Base-by-base conservation (phyloP, 2,329 filamentous ascomycete genomes). In the Chlorencoelia australis region DNA sequence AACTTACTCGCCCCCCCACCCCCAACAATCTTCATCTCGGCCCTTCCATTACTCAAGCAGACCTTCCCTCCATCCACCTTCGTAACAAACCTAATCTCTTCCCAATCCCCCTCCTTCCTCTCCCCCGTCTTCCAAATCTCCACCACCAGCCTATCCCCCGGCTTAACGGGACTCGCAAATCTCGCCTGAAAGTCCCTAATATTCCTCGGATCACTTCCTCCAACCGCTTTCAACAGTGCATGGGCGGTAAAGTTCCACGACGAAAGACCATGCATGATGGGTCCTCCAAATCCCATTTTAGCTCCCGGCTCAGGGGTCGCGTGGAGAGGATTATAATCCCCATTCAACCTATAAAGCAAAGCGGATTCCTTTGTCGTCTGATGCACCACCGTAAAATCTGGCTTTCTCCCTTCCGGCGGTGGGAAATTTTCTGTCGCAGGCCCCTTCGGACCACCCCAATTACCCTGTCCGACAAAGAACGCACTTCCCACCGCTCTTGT, bases 271-370 rank as follows among this genome's bases (percentile, higher is more conserved):
- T 94, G 87, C 58, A 94, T 82, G 59, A 94, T 94, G 49, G 76
- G 68, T 21, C 87, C 87, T 18, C 85, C 84, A 50, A 94, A 94
- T 42, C 88, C 87, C 84, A 94, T 94, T 64, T 86, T 81, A 61
- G 74, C 64, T 42, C 86, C 86, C 0, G 86, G 84, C 62, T 86
- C 83, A 9, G 86, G 86, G 13, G 82, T 83, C 5, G 85, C 86
- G 58, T 94, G 87, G 22, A 94, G 76, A 18, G 87, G 88, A 66
- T 94, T 94, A 64, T 94, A 94, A 65, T 94, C 88, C 47, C 87
- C 87, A 52, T 94, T 94, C 33, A 94, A 71, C 45, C 85, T 73
- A 61, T 91, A 91, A 37, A 91, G 66, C 45, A 82, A 72, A 7
- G 84, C 75, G 4, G 83, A 83, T 64, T 88, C 76, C 35, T 65